Conservation (phyloP, 345 rosid genomes). For the Psidium friedrichsthalianum region DNA sequence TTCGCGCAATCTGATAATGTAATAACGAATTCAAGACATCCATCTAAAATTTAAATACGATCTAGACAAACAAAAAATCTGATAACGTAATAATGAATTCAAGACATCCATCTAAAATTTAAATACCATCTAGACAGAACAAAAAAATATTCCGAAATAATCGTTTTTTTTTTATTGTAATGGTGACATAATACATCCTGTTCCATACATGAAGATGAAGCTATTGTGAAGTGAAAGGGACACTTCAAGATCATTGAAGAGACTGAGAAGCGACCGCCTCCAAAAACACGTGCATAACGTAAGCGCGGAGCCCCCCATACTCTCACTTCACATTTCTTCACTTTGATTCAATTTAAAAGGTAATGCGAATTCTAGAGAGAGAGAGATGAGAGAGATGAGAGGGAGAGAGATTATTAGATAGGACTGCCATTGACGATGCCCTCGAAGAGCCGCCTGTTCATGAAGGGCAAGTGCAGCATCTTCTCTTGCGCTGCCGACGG, state of each 20-base stretch:
- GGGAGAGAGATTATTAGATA: neutral
- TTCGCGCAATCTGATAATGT: neutral
- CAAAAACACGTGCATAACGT: neutral
- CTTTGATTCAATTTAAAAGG: neutral
- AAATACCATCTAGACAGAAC: neutral
- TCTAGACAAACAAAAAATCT: neutral
- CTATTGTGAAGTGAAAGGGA: neutral
- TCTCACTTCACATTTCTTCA: neutral
- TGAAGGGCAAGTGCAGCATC: constrained; percentile 20
- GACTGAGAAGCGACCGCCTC: neutral
- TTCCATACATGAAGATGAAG: neutral
- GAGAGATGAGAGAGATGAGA: neutral
- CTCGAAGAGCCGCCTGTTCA: neutral
- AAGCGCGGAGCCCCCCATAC: neutral
- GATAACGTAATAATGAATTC: neutral
- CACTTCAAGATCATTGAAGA: neutral
- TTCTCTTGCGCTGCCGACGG: constrained; percentile 37
- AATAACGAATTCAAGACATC: neutral
- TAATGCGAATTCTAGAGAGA: neutral
- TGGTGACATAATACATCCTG: neutral
- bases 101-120: neutral
- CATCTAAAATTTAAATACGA: neutral
- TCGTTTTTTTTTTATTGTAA: neutral
- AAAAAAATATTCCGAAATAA: neutral
- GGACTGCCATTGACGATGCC: neutral